These are phyloP conservation scores for Caryopteris hybrid DNA, from an alignment of 305 asterid genomes.

Conservation along the genomic window DNA sequence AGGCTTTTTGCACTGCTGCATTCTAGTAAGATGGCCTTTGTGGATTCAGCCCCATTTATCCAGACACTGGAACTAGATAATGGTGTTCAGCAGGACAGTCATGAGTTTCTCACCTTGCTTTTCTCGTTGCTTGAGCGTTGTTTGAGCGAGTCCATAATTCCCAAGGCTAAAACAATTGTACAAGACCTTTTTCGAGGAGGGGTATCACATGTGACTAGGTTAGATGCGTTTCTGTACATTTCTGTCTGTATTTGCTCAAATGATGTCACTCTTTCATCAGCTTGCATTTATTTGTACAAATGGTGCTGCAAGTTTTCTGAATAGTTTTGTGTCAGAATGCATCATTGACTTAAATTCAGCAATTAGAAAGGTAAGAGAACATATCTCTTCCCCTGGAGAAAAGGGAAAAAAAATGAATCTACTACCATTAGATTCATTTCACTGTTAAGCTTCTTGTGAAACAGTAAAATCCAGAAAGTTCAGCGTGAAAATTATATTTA, in stretches of 20 bases:
- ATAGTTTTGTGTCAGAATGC: slow-evolving; percentile 1
- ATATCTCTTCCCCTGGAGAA: not conserved
- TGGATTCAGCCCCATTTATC: slow-evolving; percentile 97
- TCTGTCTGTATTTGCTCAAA: not conserved
- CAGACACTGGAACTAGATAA: slow-evolving; percentile 88
- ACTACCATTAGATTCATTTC: not conserved
- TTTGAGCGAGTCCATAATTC: slow-evolving; percentile 69
- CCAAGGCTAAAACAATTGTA: slow-evolving; percentile 71
- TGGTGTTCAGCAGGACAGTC: slow-evolving; percentile 98
- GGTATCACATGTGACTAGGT: slow-evolving; percentile 92
- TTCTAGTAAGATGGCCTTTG: slow-evolving; percentile 83
- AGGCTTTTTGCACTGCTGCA: slow-evolving; percentile 88
- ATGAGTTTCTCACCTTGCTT: slow-evolving; percentile 91
- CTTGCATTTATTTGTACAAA: slow-evolving; percentile 9
- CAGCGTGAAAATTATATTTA: not conserved
- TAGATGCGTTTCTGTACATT: slow-evolving; percentile 16
- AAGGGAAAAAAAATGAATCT: not conserved
- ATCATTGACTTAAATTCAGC: not conserved
- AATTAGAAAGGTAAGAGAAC: slow-evolving; percentile 3
- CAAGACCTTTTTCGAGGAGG: slow-evolving; percentile 99
- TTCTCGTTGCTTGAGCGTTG: slow-evolving; percentile 89
- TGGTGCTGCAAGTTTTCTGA: not conserved
- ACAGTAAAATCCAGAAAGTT: not conserved
- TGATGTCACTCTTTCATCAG: slow-evolving; percentile 7
- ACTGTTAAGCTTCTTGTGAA: slow-evolving; percentile 2